Evolutionary conservation across 176 grass and related monocot species (phyloP).

Genomic region (Stipa capillata): DNA sequence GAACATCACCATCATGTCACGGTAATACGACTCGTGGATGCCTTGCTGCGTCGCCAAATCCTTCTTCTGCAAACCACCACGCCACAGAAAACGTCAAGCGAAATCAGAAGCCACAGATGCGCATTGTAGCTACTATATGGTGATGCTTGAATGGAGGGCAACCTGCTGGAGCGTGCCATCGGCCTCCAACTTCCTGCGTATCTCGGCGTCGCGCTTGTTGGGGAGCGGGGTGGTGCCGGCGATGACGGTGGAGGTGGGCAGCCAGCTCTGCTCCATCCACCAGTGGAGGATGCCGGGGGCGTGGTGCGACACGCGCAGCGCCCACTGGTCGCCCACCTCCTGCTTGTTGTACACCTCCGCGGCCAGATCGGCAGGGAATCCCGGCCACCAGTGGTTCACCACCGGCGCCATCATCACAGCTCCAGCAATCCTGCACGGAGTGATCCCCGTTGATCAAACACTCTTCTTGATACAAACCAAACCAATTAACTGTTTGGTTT

Average conservation of each 20-base stretch:
- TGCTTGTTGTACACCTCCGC: conserved; percentile 43
- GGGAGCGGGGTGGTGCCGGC: conserved; percentile 41
- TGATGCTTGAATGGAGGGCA: not conserved
- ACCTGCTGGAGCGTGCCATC: conserved; percentile 44
- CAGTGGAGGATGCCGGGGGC: conserved; percentile 63
- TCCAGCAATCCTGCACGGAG: conserved; percentile 41
- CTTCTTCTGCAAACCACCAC: conserved; percentile 25
- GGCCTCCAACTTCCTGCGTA: not conserved
- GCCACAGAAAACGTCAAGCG: not conserved
- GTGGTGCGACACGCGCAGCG: conserved; percentile 53
- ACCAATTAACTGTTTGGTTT: not conserved
- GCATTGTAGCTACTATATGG: not conserved
- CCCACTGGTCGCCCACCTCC: conserved; percentile 60
- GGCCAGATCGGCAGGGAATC: conserved; percentile 41
- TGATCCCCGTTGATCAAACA: not conserved
- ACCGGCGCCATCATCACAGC: conserved; percentile 49
- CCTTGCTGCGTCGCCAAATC: conserved; percentile 65
- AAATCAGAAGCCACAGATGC: not conserved
- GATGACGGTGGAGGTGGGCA: conserved; percentile 61
- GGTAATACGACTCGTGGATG: conserved; percentile 72
- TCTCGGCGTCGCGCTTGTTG: conserved; percentile 48
- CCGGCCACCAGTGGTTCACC: conserved; percentile 67
- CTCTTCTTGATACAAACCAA: not conserved
- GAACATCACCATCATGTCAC: conserved; percentile 77
- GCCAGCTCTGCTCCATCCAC: conserved; percentile 85